Percentiles rank a stretch among this genome's conserved stretches.
Evolutionary conservation across 345 rosid species (phyloP).

Genomic region (Firmiana major): DNA sequence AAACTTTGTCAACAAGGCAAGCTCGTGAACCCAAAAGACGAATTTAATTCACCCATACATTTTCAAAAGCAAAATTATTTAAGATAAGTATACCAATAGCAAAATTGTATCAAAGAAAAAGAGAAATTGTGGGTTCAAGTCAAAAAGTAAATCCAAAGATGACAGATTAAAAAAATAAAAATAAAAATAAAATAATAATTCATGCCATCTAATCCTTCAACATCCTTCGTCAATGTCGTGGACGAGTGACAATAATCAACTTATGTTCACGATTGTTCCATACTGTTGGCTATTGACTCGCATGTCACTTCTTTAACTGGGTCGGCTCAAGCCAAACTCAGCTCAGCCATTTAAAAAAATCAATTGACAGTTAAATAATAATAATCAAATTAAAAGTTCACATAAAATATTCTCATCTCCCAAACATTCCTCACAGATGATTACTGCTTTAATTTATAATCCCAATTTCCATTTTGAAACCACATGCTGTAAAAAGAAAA

Average conservation of each 20-base stretch:
- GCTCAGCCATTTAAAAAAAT: background rate
- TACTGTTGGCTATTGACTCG: background rate
- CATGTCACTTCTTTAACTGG: slow-evolving; percentile 2
- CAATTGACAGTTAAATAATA: background rate
- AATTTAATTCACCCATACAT: too few species aligned
- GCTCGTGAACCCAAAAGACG: too few species aligned
- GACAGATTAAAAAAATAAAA: background rate
- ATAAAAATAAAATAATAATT: background rate
- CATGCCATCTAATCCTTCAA: background rate
- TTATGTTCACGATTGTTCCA: background rate
- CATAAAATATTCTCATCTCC: background rate
- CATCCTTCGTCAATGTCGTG: background rate
- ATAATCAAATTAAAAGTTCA: background rate
- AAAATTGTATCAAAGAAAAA: background rate
- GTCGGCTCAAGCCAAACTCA: background rate
- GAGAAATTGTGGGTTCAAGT: background rate
- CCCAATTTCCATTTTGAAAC: background rate
- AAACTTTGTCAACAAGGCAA: too few species aligned
- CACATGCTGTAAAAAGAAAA: too few species aligned
- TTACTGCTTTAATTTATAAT: background rate
- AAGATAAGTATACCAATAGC: too few species aligned
- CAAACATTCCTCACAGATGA: background rate
- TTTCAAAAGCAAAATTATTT: too few species aligned
- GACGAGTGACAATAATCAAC: background rate
- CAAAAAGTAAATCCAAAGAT: background rate